A percentile compares a stretch with the other conserved stretches of the same genome.
phyloP scores from a whole-genome alignment of 169 alveolate species.

The Theileria annulata region DNA sequence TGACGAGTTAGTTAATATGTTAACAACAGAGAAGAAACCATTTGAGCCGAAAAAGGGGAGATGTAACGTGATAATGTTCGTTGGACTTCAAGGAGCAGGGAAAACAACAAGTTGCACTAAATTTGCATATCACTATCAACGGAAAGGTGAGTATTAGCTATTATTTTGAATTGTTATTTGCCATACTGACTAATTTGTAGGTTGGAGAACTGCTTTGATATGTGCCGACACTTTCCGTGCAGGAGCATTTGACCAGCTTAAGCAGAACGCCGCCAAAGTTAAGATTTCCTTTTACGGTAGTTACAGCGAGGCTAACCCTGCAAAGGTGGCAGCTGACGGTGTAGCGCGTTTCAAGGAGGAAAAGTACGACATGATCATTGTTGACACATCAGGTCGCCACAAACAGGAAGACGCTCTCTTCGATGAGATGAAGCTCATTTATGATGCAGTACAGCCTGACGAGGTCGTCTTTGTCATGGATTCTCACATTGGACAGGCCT shows the following conservation, averaged over 20 bases:
- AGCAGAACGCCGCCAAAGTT: conserved; percentile 98
- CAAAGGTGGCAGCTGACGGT: conserved; percentile 98
- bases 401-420: conserved; percentile 97
- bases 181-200: conserved; percentile 45
- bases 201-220: conserved; percentile 97
- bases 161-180: background rate
- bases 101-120: conserved; percentile 99
- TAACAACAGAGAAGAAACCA: conserved; percentile 90
- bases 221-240: conserved; percentile 99
- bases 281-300: conserved; percentile 98
- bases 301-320: conserved; percentile 99
- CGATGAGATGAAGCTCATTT: conserved; percentile 98
- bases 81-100: conserved; percentile 99
- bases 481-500: conserved; percentile 98
- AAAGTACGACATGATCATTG: conserved; percentile 95
- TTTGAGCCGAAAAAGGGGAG: conserved; percentile 91
- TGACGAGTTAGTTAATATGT: conserved; percentile 90
- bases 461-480: conserved; percentile 97
- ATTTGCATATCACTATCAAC: conserved; percentile 94
- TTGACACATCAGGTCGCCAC: conserved; percentile 99
- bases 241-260: conserved; percentile 99
- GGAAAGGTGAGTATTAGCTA: conserved; percentile 78
- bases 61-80: conserved; percentile 96
- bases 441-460: conserved; percentile 93
- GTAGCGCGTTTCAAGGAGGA: conserved; percentile 92